phyloP scores from a whole-genome alignment of 2,329 filamentous ascomycete genomes.

The Dactylonectria macrodidyma region DNA sequence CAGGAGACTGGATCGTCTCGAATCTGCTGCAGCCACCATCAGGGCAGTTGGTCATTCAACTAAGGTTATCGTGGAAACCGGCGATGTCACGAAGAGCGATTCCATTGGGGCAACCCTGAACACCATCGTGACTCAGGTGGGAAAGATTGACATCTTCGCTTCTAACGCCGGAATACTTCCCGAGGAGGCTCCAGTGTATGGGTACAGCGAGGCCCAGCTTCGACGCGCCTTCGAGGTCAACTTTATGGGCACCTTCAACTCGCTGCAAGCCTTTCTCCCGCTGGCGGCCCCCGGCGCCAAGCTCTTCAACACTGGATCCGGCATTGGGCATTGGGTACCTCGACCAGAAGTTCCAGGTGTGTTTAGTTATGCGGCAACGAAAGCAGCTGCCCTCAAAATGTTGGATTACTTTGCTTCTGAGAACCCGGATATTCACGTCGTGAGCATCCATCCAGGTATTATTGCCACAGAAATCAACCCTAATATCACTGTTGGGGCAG shows the following conservation, averaged over 20 bases:
- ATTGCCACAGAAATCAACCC: slow-evolving; percentile 54
- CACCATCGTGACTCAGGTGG: not conserved
- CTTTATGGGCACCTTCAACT: slow-evolving; percentile 43
- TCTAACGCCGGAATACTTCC: slow-evolving; percentile 34
- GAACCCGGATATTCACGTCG: slow-evolving; percentile 55
- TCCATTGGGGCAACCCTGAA: slow-evolving; percentile 14
- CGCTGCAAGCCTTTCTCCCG: slow-evolving; percentile 43
- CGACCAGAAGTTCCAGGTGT: slow-evolving; percentile 32
- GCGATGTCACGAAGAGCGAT: slow-evolving; percentile 46
- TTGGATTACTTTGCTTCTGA: slow-evolving; percentile 53
- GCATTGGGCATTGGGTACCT: slow-evolving; percentile 41
- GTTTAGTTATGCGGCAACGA: slow-evolving; percentile 52
- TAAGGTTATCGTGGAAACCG: slow-evolving; percentile 45
- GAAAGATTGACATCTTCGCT: slow-evolving; percentile 39
- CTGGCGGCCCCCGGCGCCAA: slow-evolving; percentile 32
- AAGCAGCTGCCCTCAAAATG: slow-evolving; percentile 54
- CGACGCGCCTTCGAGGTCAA: slow-evolving; percentile 41
- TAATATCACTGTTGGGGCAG: not conserved
- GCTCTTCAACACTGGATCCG: slow-evolving; percentile 42
- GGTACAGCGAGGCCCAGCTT: slow-evolving; percentile 26
- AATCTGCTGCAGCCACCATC: slow-evolving; percentile 41
- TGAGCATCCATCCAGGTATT: slow-evolving; percentile 59
- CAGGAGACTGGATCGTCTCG: slow-evolving; percentile 50
- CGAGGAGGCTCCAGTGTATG: not conserved
- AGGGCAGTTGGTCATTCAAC: slow-evolving; percentile 60